These are phyloP conservation scores for Cutaneotrichosporon spelunceum DNA, from an alignment of 1,284 basidiomycete genomes.

Conservation along the genomic window DNA sequence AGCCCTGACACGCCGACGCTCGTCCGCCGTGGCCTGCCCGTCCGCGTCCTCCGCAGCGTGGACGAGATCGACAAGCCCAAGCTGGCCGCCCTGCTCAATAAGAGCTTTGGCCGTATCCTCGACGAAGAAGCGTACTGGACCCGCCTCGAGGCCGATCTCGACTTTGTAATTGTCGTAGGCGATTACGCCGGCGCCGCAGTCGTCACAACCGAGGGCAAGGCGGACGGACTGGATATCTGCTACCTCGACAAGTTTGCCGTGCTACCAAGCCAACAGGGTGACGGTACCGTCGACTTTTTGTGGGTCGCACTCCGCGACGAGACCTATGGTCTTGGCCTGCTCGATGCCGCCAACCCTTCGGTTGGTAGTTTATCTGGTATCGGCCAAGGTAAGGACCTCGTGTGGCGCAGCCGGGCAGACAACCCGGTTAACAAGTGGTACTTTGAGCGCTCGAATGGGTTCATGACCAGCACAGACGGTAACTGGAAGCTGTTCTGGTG, in stretches of 20 bases:
- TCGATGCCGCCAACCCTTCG: conserved; percentile 86
- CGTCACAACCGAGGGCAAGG: conserved; percentile 73
- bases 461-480: conserved; percentile 58
- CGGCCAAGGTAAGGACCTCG: conserved; percentile 87
- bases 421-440: conserved; percentile 99
- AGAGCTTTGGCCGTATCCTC: conserved; percentile 75
- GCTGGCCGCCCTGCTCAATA: conserved; percentile 77
- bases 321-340: conserved; percentile 90
- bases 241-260: conserved; percentile 99
- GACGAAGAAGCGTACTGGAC: conserved; percentile 72
- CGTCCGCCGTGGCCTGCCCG: conserved; percentile 79
- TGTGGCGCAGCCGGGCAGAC: conserved; percentile 87
- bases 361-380: conserved; percentile 86
- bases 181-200: conserved; percentile 95
- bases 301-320: conserved; percentile 99
- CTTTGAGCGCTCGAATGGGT: conserved; percentile 91
- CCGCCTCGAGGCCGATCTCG: conserved; percentile 71
- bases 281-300: conserved; percentile 97
- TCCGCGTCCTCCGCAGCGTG: conserved; percentile 68
- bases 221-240: conserved; percentile 58
- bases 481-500: conserved; percentile 97
- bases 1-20: conserved; percentile 90
- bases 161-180: conserved; percentile 92
- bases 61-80: conserved; percentile 69
- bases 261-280: conserved; percentile 88